Conservation (phyloP, 306 rosid genomes). For the Cucumis melo region DNA sequence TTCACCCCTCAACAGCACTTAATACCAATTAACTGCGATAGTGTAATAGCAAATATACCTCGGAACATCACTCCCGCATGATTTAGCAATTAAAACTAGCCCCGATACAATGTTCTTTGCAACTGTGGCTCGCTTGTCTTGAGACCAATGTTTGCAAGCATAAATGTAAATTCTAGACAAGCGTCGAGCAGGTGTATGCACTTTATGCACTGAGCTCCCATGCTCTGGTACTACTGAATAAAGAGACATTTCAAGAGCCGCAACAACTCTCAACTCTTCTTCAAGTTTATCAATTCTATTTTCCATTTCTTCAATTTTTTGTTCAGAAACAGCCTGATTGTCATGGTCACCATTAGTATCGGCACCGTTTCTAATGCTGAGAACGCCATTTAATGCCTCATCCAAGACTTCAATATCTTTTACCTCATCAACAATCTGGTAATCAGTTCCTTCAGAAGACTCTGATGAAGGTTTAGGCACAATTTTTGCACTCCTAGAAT, state of each 20-base stretch:
- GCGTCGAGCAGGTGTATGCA: slow-evolving; percentile 96
- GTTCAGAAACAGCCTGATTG: slow-evolving; percentile 21
- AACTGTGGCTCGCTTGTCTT: slow-evolving; percentile 49
- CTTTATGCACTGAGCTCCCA: slow-evolving; percentile 95
- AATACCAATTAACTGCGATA: not conserved
- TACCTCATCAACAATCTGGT: slow-evolving; percentile 29
- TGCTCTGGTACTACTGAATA: slow-evolving; percentile 91
- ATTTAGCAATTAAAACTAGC: slow-evolving; percentile 74
- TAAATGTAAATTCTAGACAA: slow-evolving; percentile 80
- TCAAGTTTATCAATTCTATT: slow-evolving; percentile 64
- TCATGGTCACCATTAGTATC: slow-evolving; percentile 40
- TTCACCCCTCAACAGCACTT: slow-evolving; percentile 7
- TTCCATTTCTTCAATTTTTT: slow-evolving; percentile 67
- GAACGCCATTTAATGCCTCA: slow-evolving; percentile 38
- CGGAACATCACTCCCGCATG: slow-evolving; percentile 92
- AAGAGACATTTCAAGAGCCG: slow-evolving; percentile 89
- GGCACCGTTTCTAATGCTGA: slow-evolving; percentile 25
- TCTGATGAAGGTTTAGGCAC: slow-evolving; percentile 33
- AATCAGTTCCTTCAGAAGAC: slow-evolving; percentile 49
- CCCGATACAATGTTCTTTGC: slow-evolving; percentile 79
- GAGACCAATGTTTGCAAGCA: slow-evolving; percentile 79
- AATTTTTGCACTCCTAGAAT: slow-evolving; percentile 27
- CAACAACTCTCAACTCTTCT: slow-evolving; percentile 96
- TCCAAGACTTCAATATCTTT: slow-evolving; percentile 33
- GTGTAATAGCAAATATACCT: slow-evolving; percentile 30